Conservation (phyloP, 345 rosid genomes). For the Orychophragmus violaceus region DNA sequence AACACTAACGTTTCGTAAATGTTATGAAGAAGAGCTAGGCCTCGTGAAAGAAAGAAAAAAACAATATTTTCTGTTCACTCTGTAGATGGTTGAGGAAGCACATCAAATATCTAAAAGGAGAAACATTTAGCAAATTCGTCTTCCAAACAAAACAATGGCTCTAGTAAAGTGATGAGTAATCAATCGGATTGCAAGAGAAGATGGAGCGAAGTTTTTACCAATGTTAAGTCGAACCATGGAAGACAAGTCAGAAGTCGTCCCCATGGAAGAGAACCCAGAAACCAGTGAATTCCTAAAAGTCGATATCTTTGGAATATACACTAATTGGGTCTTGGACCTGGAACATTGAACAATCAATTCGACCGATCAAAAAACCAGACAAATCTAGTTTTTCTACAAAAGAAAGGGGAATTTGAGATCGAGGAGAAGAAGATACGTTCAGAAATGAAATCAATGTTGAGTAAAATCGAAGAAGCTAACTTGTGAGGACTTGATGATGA, state of each 20-base stretch:
- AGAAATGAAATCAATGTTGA: not conserved
- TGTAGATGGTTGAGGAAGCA: conserved; percentile 4
- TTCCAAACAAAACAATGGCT: not conserved
- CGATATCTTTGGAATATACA: not conserved
- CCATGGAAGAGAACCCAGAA: conserved; percentile 20
- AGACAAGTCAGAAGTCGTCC: conserved; percentile 31
- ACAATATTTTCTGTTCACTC: not conserved
- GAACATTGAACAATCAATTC: not conserved
- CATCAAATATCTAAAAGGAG: not conserved
- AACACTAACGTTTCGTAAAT: not conserved
- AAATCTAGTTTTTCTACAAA: not conserved
- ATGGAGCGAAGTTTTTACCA: conserved; percentile 33
- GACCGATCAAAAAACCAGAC: not conserved
- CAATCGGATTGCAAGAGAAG: not conserved
- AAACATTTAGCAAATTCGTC: not conserved
- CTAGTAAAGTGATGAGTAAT: not conserved
- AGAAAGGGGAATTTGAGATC: not conserved
- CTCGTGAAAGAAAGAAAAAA: not conserved
- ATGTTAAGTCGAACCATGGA: conserved; percentile 75
- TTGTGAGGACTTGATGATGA: not conserved
- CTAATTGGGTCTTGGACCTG: not conserved
- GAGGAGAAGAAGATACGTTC: not conserved
- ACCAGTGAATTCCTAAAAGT: not conserved
- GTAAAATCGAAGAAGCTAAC: not conserved
- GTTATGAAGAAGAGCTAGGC: no score